Evolutionary conservation across 1,139 yeast genomes (phyloP), one percentile per base, ranked within the genome.

Genomic region (Magnusiomyces paraingens): DNA sequence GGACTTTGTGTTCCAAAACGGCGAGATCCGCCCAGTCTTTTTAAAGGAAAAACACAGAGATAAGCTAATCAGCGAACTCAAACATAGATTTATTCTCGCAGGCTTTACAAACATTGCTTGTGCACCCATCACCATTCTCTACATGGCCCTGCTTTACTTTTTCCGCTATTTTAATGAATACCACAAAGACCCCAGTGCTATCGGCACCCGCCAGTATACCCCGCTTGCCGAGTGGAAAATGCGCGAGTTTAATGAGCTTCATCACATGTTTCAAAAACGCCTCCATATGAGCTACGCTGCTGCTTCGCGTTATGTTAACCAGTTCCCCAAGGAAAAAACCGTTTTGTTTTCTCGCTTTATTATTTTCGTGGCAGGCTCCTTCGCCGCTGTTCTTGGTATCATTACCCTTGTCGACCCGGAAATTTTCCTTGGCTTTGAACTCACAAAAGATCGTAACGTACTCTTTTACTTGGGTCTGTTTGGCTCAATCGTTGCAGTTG

Each of bases 191-290:
- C 99, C 99, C 0, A 82, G 93, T 1, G 76, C 91, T 12, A 76
- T 93, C 53, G 84, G 95, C 10, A 84, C 91, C 1, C 75, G 99
- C 50, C 95, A 89, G 63, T 93, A 89, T 65, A 89, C 98, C 0
- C 97, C 97, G 0, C 80, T 81, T 68, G 97, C 98, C 0, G 93
- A 88, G 65, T 93, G 99, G 98, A 88, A 85, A 66, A 79, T 94
- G 65, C 76, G 99, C 55, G 99, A 93, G 66, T 89, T 86, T 66
- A 93, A 93, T 66, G 99, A 93, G 67, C 75, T 93, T 18, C 89
- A 89, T 44, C 99, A 93, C 69, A 76, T 93, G 44, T 93, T 93
- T 68, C 82, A 82, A 56, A 82, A 84, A 61, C 74, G 99, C 51
- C 71, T 94, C 46, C 86, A 83, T 52, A 70, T 87, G 60, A 87